Evolutionary conservation across 441 rosid genomes (phyloP).

Genomic region (Breynia disticha): DNA sequence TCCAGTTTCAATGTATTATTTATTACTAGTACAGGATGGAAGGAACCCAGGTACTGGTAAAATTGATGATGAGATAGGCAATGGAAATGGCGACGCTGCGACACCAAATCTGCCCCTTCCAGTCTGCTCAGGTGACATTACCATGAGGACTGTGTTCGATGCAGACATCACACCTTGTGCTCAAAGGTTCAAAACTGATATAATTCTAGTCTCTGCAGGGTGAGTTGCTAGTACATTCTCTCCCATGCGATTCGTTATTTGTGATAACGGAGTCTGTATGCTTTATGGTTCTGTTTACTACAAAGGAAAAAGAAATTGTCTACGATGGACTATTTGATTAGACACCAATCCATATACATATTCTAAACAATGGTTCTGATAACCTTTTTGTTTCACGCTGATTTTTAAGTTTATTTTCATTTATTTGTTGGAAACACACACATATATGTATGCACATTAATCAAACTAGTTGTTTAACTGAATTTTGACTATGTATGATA

Average conservation of each 20-base stretch:
- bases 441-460: too few species aligned
- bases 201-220: conserved; percentile 95
- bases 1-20: background rate
- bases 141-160: conserved; percentile 78
- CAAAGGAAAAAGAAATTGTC: too few species aligned
- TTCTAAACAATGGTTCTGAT: too few species aligned
- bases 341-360: too few species aligned
- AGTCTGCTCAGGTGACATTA: conserved; percentile 84
- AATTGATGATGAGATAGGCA: conserved; percentile 61
- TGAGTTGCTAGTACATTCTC: conserved; percentile 22
- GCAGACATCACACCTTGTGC: conserved; percentile 86
- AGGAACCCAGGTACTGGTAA: conserved; percentile 95
- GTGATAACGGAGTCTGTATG: too few species aligned
- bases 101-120: conserved; percentile 85
- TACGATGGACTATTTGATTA: too few species aligned
- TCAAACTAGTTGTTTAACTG: background rate
- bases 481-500: conserved; percentile 29
- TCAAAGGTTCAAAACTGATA: conserved; percentile 84
- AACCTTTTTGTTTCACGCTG: too few species aligned
- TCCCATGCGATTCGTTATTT: background rate
- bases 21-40: conserved; percentile 54
- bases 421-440: too few species aligned
- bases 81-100: conserved; percentile 80
- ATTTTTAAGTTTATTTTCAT: too few species aligned
- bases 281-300: too few species aligned